A percentile compares a stretch with the other conserved stretches of the same genome.
Conservation (phyloP, 768 basidiomycete genomes). For the Podaxis sp. region DNA sequence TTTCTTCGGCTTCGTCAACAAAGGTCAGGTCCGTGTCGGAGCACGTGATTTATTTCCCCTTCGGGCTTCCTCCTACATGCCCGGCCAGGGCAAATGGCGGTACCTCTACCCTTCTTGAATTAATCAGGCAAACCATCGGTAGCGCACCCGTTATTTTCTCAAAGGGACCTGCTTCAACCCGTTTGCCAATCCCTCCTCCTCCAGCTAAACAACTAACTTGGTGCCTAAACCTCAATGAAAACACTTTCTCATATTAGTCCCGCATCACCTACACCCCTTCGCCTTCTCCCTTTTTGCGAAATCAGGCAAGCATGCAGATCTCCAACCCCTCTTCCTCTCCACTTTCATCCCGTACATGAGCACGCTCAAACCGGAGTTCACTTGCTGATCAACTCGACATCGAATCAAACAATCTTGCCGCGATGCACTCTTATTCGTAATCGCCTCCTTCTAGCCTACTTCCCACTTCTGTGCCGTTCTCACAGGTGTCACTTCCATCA, state of each 20-base stretch:
- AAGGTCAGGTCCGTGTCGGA: slow-evolving; percentile 9
- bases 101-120: background rate
- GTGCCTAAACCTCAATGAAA: background rate
- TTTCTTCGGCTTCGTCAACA: background rate
- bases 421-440: background rate
- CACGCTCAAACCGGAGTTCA: slow-evolving; percentile 1
- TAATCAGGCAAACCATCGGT: slow-evolving; percentile 1
- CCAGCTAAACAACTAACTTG: background rate
- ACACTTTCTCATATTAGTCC: background rate
- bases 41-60: slow-evolving; percentile 6
- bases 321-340: background rate
- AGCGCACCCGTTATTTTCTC: background rate
- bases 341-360: background rate
- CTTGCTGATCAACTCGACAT: background rate
- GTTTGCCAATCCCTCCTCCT: background rate
- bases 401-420: background rate
- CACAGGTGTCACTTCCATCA: slow-evolving; percentile 1
- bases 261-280: background rate
- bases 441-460: background rate
- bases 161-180: background rate
- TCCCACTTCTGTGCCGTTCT: background rate
- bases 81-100: slow-evolving; percentile 3
- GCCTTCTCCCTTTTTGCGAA: slow-evolving; percentile 7
- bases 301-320: background rate
- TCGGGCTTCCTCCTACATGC: background rate